Conservation (phyloP, 805 yeast species). For the Zygotorulaspora sp. region DNA sequence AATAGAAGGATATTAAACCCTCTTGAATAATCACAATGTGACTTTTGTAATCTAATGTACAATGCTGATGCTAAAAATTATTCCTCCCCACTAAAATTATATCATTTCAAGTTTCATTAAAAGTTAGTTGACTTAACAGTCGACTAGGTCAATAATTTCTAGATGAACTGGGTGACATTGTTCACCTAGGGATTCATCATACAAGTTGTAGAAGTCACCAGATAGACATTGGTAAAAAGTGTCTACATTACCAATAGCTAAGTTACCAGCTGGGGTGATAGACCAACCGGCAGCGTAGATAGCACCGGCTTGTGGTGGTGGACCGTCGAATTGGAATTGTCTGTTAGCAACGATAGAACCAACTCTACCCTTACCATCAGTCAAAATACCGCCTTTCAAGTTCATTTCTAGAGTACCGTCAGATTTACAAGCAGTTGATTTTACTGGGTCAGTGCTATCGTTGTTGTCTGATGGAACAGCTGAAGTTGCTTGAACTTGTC, state of each 20-base stretch:
- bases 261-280: constrained; percentile 48
- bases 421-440: constrained; percentile 42
- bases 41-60: constrained; percentile 11
- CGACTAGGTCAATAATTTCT: constrained; percentile 52
- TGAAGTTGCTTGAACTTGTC: constrained; percentile 40
- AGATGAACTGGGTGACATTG: constrained; percentile 65
- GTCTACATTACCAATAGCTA: constrained; percentile 59
- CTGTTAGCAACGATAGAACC: constrained; percentile 80
- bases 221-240: constrained; percentile 72
- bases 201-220: constrained; percentile 74
- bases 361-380: constrained; percentile 60
- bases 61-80: constrained; percentile 11
- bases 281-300: constrained; percentile 69
- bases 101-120: constrained; percentile 45
- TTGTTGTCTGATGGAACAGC: constrained; percentile 22
- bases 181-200: constrained; percentile 55
- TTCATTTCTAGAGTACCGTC: constrained; percentile 52
- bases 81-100: constrained; percentile 7
- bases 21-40: constrained; percentile 4
- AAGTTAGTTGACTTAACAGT: constrained; percentile 57
- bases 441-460: constrained; percentile 41
- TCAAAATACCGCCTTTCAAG: constrained; percentile 48
- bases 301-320: constrained; percentile 80
- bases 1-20: no score
- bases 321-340: constrained; percentile 84